These are phyloP conservation scores for Jaenimonas drosophilae DNA, from an alignment of 208 protist genomes.

Conservation along the genomic window DNA sequence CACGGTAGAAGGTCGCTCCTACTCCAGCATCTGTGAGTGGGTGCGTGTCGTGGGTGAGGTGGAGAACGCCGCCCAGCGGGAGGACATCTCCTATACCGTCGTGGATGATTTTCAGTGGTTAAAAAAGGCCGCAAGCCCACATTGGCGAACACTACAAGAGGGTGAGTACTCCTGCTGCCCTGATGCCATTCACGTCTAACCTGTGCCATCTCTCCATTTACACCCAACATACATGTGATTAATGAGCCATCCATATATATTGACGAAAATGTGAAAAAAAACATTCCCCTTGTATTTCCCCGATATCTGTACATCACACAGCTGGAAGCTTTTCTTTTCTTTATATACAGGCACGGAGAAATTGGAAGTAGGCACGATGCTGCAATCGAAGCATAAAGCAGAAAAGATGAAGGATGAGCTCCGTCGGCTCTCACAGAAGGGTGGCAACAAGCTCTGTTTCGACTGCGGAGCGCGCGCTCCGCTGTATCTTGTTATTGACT, in stretches of 20 bases:
- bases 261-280: too few species aligned
- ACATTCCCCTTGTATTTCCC: too few species aligned
- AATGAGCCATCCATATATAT: too few species aligned
- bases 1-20: slow-evolving; percentile 8
- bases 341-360: background rate
- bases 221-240: slow-evolving; percentile 4
- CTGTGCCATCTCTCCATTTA: background rate
- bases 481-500: slow-evolving; percentile 65
- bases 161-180: slow-evolving; percentile 14
- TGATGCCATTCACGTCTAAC: slow-evolving; percentile 5
- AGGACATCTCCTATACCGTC: slow-evolving; percentile 23
- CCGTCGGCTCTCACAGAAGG: slow-evolving; percentile 36
- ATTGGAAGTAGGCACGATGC: slow-evolving; percentile 19
- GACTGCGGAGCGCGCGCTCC: slow-evolving; percentile 61
- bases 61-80: slow-evolving; percentile 12
- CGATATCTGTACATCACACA: too few species aligned
- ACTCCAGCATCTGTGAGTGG: slow-evolving; percentile 46
- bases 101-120: slow-evolving; percentile 88
- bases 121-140: slow-evolving; percentile 59
- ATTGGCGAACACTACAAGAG: slow-evolving; percentile 56
- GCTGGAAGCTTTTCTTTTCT: background rate
- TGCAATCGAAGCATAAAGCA: slow-evolving; percentile 34
- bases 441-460: slow-evolving; percentile 63
- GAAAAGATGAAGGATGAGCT: slow-evolving; percentile 61
- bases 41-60: slow-evolving; percentile 50